phyloP scores from a whole-genome alignment of 768 basidiomycete genomes.

The Cystofilobasidium macerans region DNA sequence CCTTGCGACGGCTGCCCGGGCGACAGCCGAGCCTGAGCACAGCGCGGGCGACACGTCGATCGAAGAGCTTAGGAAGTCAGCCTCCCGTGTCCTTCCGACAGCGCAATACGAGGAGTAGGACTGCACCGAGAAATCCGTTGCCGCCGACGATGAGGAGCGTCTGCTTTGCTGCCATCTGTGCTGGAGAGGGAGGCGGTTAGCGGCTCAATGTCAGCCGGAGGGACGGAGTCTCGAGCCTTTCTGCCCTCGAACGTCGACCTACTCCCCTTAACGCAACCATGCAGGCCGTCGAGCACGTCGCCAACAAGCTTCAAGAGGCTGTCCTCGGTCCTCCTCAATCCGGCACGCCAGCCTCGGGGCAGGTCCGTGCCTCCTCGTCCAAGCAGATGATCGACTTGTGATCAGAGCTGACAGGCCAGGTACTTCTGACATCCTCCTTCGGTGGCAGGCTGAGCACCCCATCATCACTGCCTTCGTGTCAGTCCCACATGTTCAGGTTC shows the following conservation, averaged over 20 bases:
- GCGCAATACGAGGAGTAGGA: not conserved
- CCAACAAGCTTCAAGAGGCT: not conserved
- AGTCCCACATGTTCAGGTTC: no score
- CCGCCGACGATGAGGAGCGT: conserved; percentile 92
- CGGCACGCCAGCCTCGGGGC: no score
- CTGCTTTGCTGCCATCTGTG: conserved; percentile 1
- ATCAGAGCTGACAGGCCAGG: no score
- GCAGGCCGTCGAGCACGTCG: not conserved
- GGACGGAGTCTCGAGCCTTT: not conserved
- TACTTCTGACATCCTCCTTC: no score
- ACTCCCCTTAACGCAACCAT: not conserved
- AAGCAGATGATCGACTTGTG: no score
- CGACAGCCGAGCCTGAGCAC: conserved; percentile 73
- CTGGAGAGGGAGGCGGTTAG: not conserved
- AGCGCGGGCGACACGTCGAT: not conserved
- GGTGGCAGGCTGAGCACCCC: not conserved
- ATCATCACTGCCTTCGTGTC: conserved; percentile 3
- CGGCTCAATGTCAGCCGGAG: not conserved
- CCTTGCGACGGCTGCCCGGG: conserved; percentile 68
- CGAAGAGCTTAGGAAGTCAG: not conserved
- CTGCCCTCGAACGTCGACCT: not conserved
- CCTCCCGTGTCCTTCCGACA: not conserved
- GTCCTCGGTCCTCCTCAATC: no score
- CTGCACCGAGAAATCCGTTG: conserved; percentile 85
- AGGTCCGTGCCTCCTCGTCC: no score